Percentiles rank a stretch among this genome's conserved stretches.
Conservation (phyloP, 768 basidiomycete species). For the Pleurotus tuoliensis region DNA sequence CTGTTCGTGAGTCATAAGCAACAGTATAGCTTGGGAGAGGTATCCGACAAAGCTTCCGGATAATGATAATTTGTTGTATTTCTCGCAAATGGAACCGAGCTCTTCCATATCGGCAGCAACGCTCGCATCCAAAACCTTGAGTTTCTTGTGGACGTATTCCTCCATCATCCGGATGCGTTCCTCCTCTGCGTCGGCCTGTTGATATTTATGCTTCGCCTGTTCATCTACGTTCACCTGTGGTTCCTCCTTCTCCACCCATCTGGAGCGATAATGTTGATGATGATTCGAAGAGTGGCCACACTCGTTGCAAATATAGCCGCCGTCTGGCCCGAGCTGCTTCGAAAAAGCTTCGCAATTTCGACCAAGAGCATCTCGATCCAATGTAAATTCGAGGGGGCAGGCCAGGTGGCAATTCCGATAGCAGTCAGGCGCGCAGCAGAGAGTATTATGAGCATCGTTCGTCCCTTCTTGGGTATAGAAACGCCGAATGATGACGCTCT, state of each 20-base stretch:
- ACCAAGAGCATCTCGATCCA: constrained; percentile 5
- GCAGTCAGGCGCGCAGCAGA: constrained; percentile 10
- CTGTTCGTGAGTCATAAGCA: constrained; percentile 8
- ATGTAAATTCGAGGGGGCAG: constrained; percentile 9
- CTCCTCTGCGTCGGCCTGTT: background rate
- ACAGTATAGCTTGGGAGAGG: constrained; percentile 8
- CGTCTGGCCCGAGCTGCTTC: background rate
- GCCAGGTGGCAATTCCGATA: constrained; percentile 12
- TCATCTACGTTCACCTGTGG: background rate
- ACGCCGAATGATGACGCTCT: constrained; percentile 3
- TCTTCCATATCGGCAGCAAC: background rate
- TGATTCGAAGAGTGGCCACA: background rate
- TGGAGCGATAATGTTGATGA: constrained; percentile 4
- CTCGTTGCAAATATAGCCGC: background rate
- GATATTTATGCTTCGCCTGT: background rate
- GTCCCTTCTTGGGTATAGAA: constrained; percentile 3
- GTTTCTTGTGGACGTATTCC: background rate
- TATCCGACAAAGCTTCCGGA: constrained; percentile 6
- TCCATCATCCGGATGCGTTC: background rate
- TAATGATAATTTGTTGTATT: background rate
- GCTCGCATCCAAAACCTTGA: background rate
- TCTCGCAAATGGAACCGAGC: background rate
- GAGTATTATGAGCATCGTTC: constrained; percentile 4
- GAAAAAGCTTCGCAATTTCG: background rate
- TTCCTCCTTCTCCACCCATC: background rate